These are phyloP conservation scores for Pholiota microspora DNA, from an alignment of 768 basidiomycete genomes.

Conservation along the genomic window DNA sequence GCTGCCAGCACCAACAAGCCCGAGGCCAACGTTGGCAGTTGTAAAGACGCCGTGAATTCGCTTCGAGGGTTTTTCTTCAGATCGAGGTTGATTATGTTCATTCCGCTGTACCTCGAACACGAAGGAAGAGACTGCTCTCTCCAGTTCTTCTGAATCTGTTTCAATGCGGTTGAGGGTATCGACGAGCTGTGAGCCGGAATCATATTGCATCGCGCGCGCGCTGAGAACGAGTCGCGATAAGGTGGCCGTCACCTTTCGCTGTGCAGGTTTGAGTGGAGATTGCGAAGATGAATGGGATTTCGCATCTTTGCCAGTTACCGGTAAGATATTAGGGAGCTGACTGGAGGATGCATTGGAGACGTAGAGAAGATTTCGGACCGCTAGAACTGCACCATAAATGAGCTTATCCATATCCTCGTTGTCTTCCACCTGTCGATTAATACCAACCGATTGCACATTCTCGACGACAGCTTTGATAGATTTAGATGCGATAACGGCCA, in stretches of 20 bases:
- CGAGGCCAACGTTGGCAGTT: conserved; percentile 64
- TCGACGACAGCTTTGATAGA: conserved; percentile 64
- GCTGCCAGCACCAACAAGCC: conserved; percentile 77
- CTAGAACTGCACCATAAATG: conserved; percentile 60
- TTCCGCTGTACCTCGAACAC: conserved; percentile 66
- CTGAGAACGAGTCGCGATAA: conserved; percentile 87
- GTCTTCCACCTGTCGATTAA: conserved; percentile 50
- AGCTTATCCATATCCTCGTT: conserved; percentile 59
- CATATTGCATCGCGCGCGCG: conserved; percentile 85
- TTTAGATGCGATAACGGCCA: conserved; percentile 55
- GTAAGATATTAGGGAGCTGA: conserved; percentile 55
- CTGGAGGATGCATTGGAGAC: conserved; percentile 56
- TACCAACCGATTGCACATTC: conserved; percentile 48
- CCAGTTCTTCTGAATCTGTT: conserved; percentile 73
- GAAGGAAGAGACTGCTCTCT: conserved; percentile 66
- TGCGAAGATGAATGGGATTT: conserved; percentile 44
- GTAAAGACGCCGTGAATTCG: conserved; percentile 62
- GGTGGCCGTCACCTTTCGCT: conserved; percentile 85
- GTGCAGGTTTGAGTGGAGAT: conserved; percentile 72
- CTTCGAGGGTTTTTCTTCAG: conserved; percentile 38
- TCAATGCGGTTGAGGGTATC: conserved; percentile 73
- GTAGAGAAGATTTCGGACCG: conserved; percentile 79
- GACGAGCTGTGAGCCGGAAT: conserved; percentile 58
- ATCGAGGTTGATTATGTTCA: conserved; percentile 34
- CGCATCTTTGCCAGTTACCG: conserved; percentile 43